A percentile compares a stretch with the other conserved stretches of the same genome.
phyloP scores from a whole-genome alignment of 208 protist species.

The Jaenimonas drosophilae region DNA sequence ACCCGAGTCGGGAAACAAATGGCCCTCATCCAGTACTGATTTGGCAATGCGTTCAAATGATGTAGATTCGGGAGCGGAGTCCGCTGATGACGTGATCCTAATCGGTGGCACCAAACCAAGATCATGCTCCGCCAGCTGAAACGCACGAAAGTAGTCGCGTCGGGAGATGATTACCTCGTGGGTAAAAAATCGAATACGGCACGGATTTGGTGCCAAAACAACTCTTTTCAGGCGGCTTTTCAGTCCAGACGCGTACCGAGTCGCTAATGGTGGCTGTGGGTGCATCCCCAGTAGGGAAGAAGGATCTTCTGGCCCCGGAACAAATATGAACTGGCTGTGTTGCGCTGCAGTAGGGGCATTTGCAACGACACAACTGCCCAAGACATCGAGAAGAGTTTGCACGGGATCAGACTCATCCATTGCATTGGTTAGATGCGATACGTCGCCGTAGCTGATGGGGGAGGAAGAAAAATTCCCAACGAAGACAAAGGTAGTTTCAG shows the following conservation, averaged over 20 bases:
- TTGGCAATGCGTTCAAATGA: conserved; percentile 76
- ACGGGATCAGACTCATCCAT: conserved; percentile 45
- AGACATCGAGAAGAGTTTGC: conserved; percentile 34
- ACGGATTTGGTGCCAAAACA: conserved; percentile 71
- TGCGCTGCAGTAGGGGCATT: conserved; percentile 68
- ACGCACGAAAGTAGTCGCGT: conserved; percentile 54
- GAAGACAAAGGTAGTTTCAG: conserved; percentile 72
- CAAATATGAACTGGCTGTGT: conserved; percentile 66
- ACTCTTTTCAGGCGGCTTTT: conserved; percentile 47
- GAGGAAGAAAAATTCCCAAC: conserved; percentile 66
- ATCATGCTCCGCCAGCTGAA: conserved; percentile 45
- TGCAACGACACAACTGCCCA: conserved; percentile 39
- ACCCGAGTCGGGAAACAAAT: conserved; percentile 53
- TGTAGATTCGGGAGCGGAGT: background rate
- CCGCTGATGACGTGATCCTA: background rate
- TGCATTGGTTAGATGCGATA: conserved; percentile 62
- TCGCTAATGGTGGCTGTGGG: conserved; percentile 62
- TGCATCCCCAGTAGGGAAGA: conserved; percentile 56
- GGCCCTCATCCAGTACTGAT: conserved; percentile 73
- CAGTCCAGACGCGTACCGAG: conserved; percentile 35
- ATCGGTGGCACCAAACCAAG: background rate
- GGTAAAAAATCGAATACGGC: conserved; percentile 76
- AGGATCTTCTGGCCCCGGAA: conserved; percentile 68
- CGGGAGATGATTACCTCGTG: conserved; percentile 77
- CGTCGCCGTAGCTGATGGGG: conserved; percentile 63